Evolutionary conservation across 805 yeast genomes (phyloP), one percentile per base, ranked within the genome.

Genomic region (Nakazawaea ernobii): DNA sequence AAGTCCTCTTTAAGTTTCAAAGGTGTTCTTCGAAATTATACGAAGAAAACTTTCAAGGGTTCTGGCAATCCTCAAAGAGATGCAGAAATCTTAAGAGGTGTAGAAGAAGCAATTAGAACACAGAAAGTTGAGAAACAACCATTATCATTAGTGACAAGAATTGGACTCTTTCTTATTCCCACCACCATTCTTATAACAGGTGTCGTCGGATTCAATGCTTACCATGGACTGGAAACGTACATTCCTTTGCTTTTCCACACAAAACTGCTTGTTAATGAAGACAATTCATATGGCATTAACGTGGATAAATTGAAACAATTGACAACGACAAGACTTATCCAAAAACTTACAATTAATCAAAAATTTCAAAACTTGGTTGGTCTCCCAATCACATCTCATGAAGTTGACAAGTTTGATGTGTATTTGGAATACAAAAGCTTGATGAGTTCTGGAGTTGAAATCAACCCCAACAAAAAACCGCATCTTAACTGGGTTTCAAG

Each of bases 221-320:
- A 43, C 24, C 50, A 62, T 14, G 62, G 55, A 8, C 53, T 57
- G 36, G 62, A 65, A 10, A 63, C 61, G 0, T 65, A 63, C 42
- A 50, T 67, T 35, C 71, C 71, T 3, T 37, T 66, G 10, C 52
- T 58, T 49, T 53, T 62, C 42, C 53, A 59, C 11, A 60, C 59
- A 13, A 53, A 57, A 8, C 41, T 63, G 3, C 26, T 62, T 62
- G 3, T 47, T 60, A 39, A 55, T 51, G 13, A 49, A 57, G 33
- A 62, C 60, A 15, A 49, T 51, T 6, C 62, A 58, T 11, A 54
- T 61, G 42, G 59, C 13, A 48, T 65, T 13, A 63, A 65, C 43
- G 32, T 64, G 17, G 66, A 63, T 4, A 51, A 55, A 45, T 49
- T 67, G 27, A 51, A 59, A 32, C 49, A 50, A 6, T 51, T 52